Percentiles rank a stretch among this genome's conserved stretches.
Evolutionary conservation across 164 flowering plant species (phyloP).

Genomic region (Tetracentron sinense): DNA sequence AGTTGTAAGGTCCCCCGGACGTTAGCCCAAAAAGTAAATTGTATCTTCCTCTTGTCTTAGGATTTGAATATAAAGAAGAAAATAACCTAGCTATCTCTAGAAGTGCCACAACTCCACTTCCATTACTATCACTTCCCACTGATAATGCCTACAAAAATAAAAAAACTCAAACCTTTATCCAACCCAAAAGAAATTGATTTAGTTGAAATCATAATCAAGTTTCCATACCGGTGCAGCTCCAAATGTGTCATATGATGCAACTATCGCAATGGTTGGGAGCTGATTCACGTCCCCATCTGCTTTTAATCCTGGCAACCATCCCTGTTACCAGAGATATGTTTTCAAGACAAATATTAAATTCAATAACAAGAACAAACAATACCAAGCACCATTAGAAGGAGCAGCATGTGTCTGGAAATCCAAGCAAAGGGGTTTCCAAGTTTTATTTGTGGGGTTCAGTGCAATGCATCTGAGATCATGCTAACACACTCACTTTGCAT

Average conservation of each 20-base stretch:
- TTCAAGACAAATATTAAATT: not conserved
- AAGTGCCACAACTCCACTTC: conserved; percentile 94
- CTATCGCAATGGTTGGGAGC: conserved; percentile 98
- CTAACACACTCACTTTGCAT: no score
- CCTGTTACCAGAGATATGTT: conserved; percentile 43
- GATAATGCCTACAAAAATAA: conserved; percentile 63
- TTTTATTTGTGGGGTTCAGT: no score
- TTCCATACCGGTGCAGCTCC: conserved; percentile 91
- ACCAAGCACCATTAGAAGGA: no score
- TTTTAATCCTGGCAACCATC: conserved; percentile 90
- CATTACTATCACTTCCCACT: conserved; percentile 96
- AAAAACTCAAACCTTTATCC: conserved; percentile 1
- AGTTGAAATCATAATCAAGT: not conserved
- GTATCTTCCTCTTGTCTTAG: conserved; percentile 93
- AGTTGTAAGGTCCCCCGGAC: conserved; percentile 98
- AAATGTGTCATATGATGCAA: conserved; percentile 97
- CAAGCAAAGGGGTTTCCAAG: not conserved
- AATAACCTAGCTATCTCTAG: conserved; percentile 92
- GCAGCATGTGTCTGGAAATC: not conserved
- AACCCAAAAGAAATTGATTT: not conserved
- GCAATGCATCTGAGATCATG: no score
- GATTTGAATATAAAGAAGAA: conserved; percentile 83
- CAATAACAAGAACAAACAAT: not conserved
- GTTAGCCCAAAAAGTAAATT: conserved; percentile 89
- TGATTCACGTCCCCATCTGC: conserved; percentile 85